Base-by-base conservation (phyloP, 176 grass and related monocot species). In the Chloris gayana region DNA sequence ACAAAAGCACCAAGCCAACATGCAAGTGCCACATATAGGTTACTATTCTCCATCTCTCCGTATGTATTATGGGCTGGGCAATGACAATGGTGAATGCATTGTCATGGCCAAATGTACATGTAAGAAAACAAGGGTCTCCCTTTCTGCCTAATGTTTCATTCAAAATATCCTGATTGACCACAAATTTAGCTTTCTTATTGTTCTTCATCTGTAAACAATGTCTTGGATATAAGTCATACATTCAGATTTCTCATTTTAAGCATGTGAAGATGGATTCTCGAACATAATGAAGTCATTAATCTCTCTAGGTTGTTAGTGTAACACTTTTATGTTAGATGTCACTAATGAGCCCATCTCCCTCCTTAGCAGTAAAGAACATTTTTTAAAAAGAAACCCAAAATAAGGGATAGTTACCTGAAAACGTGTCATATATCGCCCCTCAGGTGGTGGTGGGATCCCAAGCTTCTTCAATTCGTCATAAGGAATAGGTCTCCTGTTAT, bases 391-490 rank as follows among this genome's bases (percentile, higher is more conserved):
- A 17, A 74, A 58, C 57, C 7, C 34, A 34, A 24, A 14, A 74
- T 25, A 51, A n/a, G 29, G 74, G 72, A 80, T 3, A 26, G 9
- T 22, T 69, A 92, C 95, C 92, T 98, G 85, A 87, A 81, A 92
- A 75, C 92, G 90, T 46, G 90, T 75, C 87, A 94, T 87, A 85
- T 98, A 98, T 41, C 53, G 77, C 31, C 90, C 92, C 74, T 94
- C 92, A 50, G 88, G 90, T 73, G 95, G 95, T 9, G 90, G 92
- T 87, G 88, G 85, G 67, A 98, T 98, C 67, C 95, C 92, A 10
- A 98, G 95, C 67, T 73, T 92, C 78, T 98, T 87, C 19, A 98
- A 76, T 85, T 98, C 95, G 18, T 92, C 89, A 65, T 98, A 50
- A 46, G 95, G 95, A 77, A 98, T 98, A 35, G 86, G 87, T 42